Evolutionary conservation across 1,139 yeast genomes (phyloP).

Genomic region (Magnusiomyces paraingens): DNA sequence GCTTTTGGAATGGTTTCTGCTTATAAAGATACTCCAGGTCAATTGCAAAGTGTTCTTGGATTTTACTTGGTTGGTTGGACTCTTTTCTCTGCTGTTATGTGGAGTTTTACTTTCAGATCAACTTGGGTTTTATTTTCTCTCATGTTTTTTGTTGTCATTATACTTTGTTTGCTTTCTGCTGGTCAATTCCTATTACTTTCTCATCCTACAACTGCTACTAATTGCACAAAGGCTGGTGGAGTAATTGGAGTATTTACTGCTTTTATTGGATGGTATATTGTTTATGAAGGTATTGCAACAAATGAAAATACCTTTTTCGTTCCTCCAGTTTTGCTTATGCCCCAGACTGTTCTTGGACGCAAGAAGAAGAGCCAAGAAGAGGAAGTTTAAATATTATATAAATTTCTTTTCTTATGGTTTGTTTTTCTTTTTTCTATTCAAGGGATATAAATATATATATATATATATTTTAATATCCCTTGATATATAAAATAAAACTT

Average conservation of each 20-base stretch:
- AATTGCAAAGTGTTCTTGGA: constrained; percentile 51
- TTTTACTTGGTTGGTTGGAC: constrained; percentile 74
- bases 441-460: too few relatives aligned
- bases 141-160: constrained; percentile 56
- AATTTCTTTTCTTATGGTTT: too few relatives aligned
- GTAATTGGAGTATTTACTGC: constrained; percentile 72
- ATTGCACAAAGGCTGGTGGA: constrained; percentile 64
- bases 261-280: constrained; percentile 79
- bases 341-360: constrained; percentile 25
- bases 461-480: too few relatives aligned
- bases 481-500: too few relatives aligned
- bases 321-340: constrained; percentile 41
- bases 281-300: constrained; percentile 80
- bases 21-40: constrained; percentile 40
- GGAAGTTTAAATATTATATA: not conserved
- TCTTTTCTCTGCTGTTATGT: constrained; percentile 64
- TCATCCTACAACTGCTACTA: constrained; percentile 31
- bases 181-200: constrained; percentile 41
- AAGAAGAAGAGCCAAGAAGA: not conserved
- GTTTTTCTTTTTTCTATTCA: too few relatives aligned
- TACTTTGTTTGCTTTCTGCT: constrained; percentile 54
- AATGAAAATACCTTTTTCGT: constrained; percentile 60
- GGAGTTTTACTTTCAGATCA: constrained; percentile 66
- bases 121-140: constrained; percentile 67
- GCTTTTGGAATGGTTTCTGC: constrained; percentile 67